phyloP scores from a whole-genome alignment of 805 yeast species.

The Candida glaebosa region DNA sequence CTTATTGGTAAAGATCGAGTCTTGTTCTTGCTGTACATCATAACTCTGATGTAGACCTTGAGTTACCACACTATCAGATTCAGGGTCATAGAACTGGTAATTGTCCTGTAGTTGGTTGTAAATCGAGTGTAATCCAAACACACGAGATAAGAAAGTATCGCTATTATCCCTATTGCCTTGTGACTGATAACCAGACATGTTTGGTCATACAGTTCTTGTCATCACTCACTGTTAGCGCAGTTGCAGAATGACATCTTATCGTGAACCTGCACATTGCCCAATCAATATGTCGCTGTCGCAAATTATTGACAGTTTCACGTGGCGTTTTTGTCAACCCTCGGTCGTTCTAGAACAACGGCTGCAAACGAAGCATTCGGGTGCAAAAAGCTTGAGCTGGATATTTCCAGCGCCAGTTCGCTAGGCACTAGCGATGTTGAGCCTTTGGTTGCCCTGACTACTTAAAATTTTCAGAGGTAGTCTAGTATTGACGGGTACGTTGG shows the following conservation, averaged over 20 bases:
- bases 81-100: constrained; percentile 38
- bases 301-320: too few relatives aligned
- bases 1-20: not conserved
- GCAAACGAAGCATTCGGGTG: not conserved
- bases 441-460: too few relatives aligned
- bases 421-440: too few relatives aligned
- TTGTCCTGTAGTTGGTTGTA: constrained; percentile 39
- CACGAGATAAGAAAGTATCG: constrained; percentile 62
- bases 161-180: constrained; percentile 2
- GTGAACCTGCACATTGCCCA: too few relatives aligned
- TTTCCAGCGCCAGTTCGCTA: too few relatives aligned
- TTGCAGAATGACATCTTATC: too few relatives aligned
- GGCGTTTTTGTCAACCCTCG: too few relatives aligned
- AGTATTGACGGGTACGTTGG: too few relatives aligned
- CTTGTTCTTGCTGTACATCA: constrained; percentile 3
- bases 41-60: constrained; percentile 8
- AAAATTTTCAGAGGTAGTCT: too few relatives aligned
- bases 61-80: constrained; percentile 16
- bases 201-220: not conserved
- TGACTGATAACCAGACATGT: not conserved
- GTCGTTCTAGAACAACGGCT: not conserved
- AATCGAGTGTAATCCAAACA: constrained; percentile 52
- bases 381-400: too few relatives aligned
- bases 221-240: too few relatives aligned
- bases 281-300: too few relatives aligned